phyloP scores from a whole-genome alignment of 352 stramenopile species.

The Phytophthora cactorum region DNA sequence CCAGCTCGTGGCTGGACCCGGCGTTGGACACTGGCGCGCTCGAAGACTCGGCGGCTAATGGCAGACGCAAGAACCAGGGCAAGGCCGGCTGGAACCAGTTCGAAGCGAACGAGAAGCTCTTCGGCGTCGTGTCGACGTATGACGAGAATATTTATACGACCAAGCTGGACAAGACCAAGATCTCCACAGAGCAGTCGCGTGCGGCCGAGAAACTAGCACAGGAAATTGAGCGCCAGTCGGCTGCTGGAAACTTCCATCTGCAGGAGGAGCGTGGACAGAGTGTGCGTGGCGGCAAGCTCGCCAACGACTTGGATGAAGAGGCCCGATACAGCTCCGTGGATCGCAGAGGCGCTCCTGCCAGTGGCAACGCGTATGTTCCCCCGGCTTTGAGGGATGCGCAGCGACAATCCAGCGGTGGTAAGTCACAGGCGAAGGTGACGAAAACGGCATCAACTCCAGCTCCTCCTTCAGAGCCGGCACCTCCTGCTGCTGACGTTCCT shows the following conservation, averaged over 20 bases:
- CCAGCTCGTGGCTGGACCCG: conserved; percentile 84
- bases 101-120: conserved; percentile 95
- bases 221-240: conserved; percentile 94
- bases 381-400: conserved; percentile 65
- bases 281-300: conserved; percentile 32
- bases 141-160: conserved; percentile 99
- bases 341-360: conserved; percentile 28
- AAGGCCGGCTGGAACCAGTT: conserved; percentile 95
- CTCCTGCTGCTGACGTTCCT: conserved; percentile 13
- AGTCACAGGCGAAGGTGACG: conserved; percentile 28
- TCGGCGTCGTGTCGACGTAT: conserved; percentile 95
- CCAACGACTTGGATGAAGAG: conserved; percentile 93
- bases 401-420: conserved; percentile 45
- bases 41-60: conserved; percentile 44
- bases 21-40: conserved; percentile 79
- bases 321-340: conserved; percentile 96
- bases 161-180: conserved; percentile 92
- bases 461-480: conserved; percentile 8
- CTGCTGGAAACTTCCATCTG: conserved; percentile 93
- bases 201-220: conserved; percentile 93
- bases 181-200: conserved; percentile 88
- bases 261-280: conserved; percentile 92
- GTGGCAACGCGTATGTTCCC: conserved; percentile 66
- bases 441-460: conserved; percentile 17
- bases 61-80: conserved; percentile 44